Base-by-base conservation (phyloP, 176 grass and related monocot species). In the Aegilops speltoides region DNA sequence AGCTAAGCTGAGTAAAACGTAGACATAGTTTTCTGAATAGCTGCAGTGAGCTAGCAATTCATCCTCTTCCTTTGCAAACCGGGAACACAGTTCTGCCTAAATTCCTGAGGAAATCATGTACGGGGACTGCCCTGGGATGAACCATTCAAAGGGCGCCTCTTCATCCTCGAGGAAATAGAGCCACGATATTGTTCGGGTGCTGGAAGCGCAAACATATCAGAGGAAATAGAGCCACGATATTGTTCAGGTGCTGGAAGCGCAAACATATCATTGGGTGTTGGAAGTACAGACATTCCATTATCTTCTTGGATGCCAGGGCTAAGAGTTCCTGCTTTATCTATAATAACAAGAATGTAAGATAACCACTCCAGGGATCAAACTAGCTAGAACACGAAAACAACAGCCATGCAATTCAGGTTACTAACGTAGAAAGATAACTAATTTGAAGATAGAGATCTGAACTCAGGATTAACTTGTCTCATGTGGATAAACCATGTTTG, bases 181-280 rank as follows among this genome's bases (percentile, higher is more conserved):
- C 78, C 71, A 73, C 28, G 77, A 52, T 48, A 78, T 63, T 28
- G 89, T 75, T 64, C 13, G 46, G 76, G 81, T 41, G 84, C 84
- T 19, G 92, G 84, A 82, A 94, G 89, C 0, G 23, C 60, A 83
- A 50, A 54, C 80, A 75, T 81, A 77, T 86, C 71, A 72, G 73
- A 78, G 14, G 73, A 64, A 90, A 15, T 85, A n/a, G 65, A 40
- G 43, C 78, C 71, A 73, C 28, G 77, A 52, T 48, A 78, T 63
- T 28, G 86, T 75, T 64, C 13, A 46, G 76, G 81, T 41, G 84
- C 84, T 19, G 92, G 84, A 82, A 94, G 89, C 0, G 23, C 60
- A 83, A 50, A 54, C 80, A 75, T 84, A 77, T 86, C 71, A 72
- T 31, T 76, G 80, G 69, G 72, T 52, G 84, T 78, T 15, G 84